Percentiles rank a stretch among this genome's conserved stretches.
Evolutionary conservation across 441 rosid genomes (phyloP).

Genomic region (Erodium trifolium): DNA sequence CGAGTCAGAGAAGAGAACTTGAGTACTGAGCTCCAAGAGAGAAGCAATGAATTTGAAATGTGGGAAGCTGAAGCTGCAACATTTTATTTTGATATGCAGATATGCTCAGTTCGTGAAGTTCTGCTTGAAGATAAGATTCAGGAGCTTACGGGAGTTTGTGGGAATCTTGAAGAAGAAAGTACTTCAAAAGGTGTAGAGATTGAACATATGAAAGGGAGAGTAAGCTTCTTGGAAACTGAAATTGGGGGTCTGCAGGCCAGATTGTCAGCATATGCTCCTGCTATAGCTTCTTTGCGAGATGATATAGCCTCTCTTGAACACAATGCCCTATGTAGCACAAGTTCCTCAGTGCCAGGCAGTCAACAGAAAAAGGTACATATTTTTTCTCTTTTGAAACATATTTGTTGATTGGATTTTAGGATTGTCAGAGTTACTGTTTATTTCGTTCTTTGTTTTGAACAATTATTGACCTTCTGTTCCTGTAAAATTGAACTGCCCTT

Average conservation of each 20-base stretch:
- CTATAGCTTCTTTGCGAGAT: slow-evolving; percentile 36
- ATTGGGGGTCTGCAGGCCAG: slow-evolving; percentile 39
- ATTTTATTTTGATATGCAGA: slow-evolving; percentile 58
- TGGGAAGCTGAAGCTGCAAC: slow-evolving; percentile 68
- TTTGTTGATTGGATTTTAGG: neutral
- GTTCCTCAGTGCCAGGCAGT: neutral
- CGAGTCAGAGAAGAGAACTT: slow-evolving; percentile 40
- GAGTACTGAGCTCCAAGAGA: slow-evolving; percentile 56
- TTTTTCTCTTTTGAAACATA: neutral
- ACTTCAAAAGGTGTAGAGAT: slow-evolving; percentile 30
- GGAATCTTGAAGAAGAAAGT: slow-evolving; percentile 37
- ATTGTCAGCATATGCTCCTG: slow-evolving; percentile 45
- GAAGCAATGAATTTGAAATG: slow-evolving; percentile 44
- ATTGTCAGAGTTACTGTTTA: neutral
- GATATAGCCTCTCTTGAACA: slow-evolving; percentile 39
- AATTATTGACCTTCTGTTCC: neutral
- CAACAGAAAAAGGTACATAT: slow-evolving; percentile 1
- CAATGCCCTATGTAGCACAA: slow-evolving; percentile 30
- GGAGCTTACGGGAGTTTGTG: slow-evolving; percentile 44
- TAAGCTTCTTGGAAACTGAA: slow-evolving; percentile 44
- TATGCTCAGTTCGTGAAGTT: slow-evolving; percentile 46
- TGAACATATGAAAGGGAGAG: slow-evolving; percentile 43
- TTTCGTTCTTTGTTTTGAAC: neutral
- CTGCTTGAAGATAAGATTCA: slow-evolving; percentile 53
- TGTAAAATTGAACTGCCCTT: neutral